A percentile compares a stretch with the other conserved stretches of the same genome.
These are phyloP conservation scores for Fusarium caatingaense DNA, from an alignment of 2,329 filamentous ascomycete genomes.

Conservation along the genomic window DNA sequence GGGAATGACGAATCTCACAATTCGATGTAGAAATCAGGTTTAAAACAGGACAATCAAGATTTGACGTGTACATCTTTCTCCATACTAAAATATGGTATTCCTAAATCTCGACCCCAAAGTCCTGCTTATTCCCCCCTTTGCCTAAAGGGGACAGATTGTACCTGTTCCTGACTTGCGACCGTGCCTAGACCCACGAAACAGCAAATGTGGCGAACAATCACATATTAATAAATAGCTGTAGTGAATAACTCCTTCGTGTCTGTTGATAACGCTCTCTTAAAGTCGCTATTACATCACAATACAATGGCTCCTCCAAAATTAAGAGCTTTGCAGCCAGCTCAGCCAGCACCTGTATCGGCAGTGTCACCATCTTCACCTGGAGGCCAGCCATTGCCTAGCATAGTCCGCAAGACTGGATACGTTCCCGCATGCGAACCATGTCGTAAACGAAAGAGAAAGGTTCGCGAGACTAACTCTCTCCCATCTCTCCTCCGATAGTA, in stretches of 20 bases:
- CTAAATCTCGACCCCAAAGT: not conserved
- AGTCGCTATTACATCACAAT: no score
- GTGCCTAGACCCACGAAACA: not conserved
- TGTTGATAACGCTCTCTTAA: no score
- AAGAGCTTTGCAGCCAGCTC: not conserved
- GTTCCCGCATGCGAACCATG: not conserved
- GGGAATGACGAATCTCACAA: not conserved
- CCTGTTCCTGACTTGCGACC: not conserved
- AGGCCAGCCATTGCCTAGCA: fast-evolving
- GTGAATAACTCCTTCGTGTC: no score
- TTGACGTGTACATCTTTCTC: fast-evolving
- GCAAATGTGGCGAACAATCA: no score
- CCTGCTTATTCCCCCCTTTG: no score
- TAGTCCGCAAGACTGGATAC: not conserved
- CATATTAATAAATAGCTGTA: no score
- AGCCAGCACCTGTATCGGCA: not conserved
- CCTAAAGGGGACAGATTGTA: no score
- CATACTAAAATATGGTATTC: not conserved
- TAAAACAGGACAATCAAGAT: not conserved
- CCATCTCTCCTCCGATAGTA: no score
- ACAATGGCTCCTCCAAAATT: not conserved
- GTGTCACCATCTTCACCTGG: not conserved
- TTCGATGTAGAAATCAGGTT: not conserved
- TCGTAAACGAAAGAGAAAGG: constrained; percentile 4
- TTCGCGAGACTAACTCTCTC: not conserved